A percentile compares a stretch with the other conserved stretches of the same genome.
Conservation (phyloP, 805 yeast genomes). For the Wickerhamiella occidentalis region DNA sequence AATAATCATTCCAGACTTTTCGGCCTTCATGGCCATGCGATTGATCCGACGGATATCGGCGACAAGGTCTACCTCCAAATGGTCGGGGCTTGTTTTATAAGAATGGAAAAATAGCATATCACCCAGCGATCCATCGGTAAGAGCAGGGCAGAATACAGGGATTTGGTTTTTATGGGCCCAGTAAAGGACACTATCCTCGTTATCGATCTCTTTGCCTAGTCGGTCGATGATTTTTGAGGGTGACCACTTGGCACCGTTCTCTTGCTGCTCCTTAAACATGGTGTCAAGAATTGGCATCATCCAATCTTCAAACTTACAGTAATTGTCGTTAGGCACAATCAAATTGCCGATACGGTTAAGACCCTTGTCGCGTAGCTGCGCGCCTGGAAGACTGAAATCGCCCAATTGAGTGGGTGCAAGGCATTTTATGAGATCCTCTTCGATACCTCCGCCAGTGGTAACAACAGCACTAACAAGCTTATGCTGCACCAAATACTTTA, state of each 20-base stretch:
- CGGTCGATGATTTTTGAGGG: conserved; percentile 89
- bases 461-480: conserved; percentile 92
- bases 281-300: conserved; percentile 85
- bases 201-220: conserved; percentile 87
- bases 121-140: conserved; percentile 97
- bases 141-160: conserved; percentile 94
- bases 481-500: conserved; percentile 80
- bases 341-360: conserved; percentile 96
- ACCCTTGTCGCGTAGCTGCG: conserved; percentile 79
- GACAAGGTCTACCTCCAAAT: conserved; percentile 81
- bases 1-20: conserved; percentile 88
- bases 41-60: conserved; percentile 86
- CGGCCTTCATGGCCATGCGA: conserved; percentile 89
- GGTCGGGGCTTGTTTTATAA: conserved; percentile 83
- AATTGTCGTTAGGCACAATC: conserved; percentile 94
- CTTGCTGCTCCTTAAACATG: conserved; percentile 76
- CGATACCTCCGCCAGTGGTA: conserved; percentile 97
- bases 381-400: conserved; percentile 73
- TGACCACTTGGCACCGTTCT: conserved; percentile 61
- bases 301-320: conserved; percentile 98
- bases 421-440: conserved; percentile 93
- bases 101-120: conserved; percentile 99
- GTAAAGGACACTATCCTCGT: conserved; percentile 84
- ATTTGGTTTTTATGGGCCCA: conserved; percentile 97
- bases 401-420: conserved; percentile 94